Conservation (phyloP, 192 early-diverging fungal species). For the Lobosporangium transversale region DNA sequence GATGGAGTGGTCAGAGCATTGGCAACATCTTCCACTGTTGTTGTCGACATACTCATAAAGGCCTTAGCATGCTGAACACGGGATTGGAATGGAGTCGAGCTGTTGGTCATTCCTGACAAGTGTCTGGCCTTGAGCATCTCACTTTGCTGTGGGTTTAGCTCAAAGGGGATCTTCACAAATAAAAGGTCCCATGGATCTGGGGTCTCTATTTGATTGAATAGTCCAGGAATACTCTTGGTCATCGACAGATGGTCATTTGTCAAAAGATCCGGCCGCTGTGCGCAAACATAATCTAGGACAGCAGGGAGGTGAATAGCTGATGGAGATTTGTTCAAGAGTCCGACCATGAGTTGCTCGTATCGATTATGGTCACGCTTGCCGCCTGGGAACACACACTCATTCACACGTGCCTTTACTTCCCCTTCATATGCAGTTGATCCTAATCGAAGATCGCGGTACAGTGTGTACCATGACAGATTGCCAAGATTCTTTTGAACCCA, state of each 20-base stretch:
- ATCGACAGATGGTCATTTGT: slow-evolving; percentile 16
- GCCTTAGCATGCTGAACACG: slow-evolving; percentile 40
- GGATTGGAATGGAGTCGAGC: slow-evolving; percentile 13
- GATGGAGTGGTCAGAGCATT: slow-evolving; percentile 31
- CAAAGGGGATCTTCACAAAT: slow-evolving; percentile 15
- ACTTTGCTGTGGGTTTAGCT: slow-evolving; percentile 31
- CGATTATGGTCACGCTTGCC: slow-evolving; percentile 16
- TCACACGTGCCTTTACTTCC: background rate
- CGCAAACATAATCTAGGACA: slow-evolving; percentile 13
- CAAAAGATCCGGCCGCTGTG: slow-evolving; percentile 17
- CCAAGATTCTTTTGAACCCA: slow-evolving; percentile 21
- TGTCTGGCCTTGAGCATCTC: slow-evolving; percentile 32
- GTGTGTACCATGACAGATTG: slow-evolving; percentile 12
- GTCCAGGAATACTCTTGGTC: slow-evolving; percentile 24
- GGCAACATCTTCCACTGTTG: slow-evolving; percentile 40
- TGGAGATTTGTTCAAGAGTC: slow-evolving; percentile 20
- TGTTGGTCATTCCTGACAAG: slow-evolving; percentile 29
- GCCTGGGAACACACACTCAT: slow-evolving; percentile 14
- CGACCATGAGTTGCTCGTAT: slow-evolving; percentile 11
- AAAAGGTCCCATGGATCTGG: slow-evolving; percentile 9
- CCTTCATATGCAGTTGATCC: slow-evolving; percentile 5
- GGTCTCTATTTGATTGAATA: slow-evolving; percentile 30
- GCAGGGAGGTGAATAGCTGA: slow-evolving; percentile 12
- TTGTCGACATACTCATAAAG: slow-evolving; percentile 33
- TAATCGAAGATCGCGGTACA: slow-evolving; percentile 16